These are phyloP conservation scores for Alternaria sp. DNA, from an alignment of 2,329 filamentous ascomycete genomes.

Conservation along the genomic window DNA sequence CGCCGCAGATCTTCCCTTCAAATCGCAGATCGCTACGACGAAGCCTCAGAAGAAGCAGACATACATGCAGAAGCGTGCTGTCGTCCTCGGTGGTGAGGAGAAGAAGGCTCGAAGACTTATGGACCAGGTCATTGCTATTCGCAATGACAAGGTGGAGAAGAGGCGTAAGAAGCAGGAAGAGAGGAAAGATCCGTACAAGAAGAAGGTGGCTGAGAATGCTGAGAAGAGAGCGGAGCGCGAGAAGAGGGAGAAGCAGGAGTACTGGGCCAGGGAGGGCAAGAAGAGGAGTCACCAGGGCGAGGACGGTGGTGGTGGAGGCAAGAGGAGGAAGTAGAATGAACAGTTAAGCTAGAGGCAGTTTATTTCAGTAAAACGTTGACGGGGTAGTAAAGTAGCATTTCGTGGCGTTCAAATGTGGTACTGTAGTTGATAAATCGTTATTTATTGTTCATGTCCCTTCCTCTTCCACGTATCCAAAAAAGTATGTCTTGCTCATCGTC, in stretches of 20 bases:
- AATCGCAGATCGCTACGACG: conserved; percentile 85
- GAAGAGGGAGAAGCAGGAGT: conserved; percentile 91
- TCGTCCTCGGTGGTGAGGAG: conserved; percentile 86
- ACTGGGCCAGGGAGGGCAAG: conserved; percentile 89
- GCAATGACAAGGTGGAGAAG: conserved; percentile 90
- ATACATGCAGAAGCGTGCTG: conserved; percentile 94
- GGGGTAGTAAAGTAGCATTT: neutral
- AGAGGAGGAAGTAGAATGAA: conserved; percentile 36
- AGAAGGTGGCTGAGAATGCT: conserved; percentile 80
- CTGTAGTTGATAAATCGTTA: neutral
- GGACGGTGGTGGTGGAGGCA: conserved; percentile 52
- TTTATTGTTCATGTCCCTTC: neutral
- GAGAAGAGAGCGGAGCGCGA: conserved; percentile 88
- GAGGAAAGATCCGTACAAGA: conserved; percentile 78
- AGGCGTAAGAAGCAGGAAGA: conserved; percentile 86
- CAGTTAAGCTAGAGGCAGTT: neutral
- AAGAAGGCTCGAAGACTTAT: conserved; percentile 86
- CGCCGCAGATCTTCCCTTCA: conserved; percentile 87
- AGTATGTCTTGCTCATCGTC: neutral
- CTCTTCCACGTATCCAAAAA: neutral
- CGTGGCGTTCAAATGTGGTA: neutral
- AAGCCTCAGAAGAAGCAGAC: conserved; percentile 81
- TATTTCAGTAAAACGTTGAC: neutral
- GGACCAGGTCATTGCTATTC: conserved; percentile 89
- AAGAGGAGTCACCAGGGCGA: conserved; percentile 66